Evolutionary conservation across 352 stramenopile species (phyloP).

Genomic region (Phytophthora pseudosyringae): DNA sequence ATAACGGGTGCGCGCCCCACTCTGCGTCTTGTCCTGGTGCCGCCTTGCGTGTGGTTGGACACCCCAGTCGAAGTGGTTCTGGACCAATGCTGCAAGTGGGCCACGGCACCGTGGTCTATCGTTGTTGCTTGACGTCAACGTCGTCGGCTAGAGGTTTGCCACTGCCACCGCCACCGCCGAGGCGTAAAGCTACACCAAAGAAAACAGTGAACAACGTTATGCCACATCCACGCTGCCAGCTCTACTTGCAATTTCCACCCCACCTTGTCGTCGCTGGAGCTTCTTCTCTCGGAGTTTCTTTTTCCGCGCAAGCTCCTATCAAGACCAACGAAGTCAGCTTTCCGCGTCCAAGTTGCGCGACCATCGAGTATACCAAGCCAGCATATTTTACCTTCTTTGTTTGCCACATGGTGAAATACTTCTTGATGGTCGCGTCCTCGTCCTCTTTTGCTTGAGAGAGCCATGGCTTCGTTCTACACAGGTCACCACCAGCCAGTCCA

Average conservation of each 20-base stretch:
- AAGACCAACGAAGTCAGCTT: slow-evolving; percentile 3
- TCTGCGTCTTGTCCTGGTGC: slow-evolving; percentile 4
- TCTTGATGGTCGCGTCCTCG: slow-evolving; percentile 52
- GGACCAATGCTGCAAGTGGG: not conserved
- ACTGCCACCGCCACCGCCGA: slow-evolving; percentile 30
- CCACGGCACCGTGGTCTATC: slow-evolving; percentile 37
- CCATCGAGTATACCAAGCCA: not conserved
- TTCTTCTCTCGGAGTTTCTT: slow-evolving; percentile 82
- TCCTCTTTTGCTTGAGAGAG: slow-evolving; percentile 53
- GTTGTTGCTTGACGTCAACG: slow-evolving; percentile 34
- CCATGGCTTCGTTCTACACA: slow-evolving; percentile 69
- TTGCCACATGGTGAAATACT: slow-evolving; percentile 69
- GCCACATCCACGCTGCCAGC: not conserved
- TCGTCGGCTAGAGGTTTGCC: slow-evolving; percentile 33
- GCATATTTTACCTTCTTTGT: slow-evolving; percentile 65
- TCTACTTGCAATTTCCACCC: not conserved
- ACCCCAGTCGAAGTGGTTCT: slow-evolving; percentile 4
- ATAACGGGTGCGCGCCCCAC: slow-evolving; percentile 31
- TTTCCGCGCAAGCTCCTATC: slow-evolving; percentile 71
- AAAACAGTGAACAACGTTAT: slow-evolving; percentile 2
- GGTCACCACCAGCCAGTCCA: not conserved
- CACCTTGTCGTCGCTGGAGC: slow-evolving; percentile 66
- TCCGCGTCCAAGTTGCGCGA: not conserved
- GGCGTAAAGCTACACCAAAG: slow-evolving; percentile 26
- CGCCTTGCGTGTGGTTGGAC: not conserved